Evolutionary conservation across 2,329 filamentous ascomycete species (phyloP), one percentile per base, ranked within the genome.

Genomic region (Penicillium brasilianum): DNA sequence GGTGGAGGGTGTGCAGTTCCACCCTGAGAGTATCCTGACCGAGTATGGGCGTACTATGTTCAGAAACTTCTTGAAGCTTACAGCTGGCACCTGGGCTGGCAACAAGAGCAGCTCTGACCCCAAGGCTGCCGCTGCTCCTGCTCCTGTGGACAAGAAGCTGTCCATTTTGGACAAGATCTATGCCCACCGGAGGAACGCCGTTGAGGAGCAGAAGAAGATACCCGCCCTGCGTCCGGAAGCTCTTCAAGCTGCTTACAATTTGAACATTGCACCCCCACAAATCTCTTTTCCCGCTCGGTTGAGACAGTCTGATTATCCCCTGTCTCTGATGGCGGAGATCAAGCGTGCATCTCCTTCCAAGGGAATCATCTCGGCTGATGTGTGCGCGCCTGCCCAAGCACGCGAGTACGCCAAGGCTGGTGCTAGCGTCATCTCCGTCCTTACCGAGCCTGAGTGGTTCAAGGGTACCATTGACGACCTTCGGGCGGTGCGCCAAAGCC

Each of bases 401-500:
- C 88, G 89, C 65, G 92, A 90, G 68, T 99, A 99, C 76, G 95
- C 96, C 10, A 85, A 95, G 55, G 93, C 95, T 7, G 96, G 95
- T 14, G 95, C 95, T 51, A 98, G 94, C 74, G 92, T 96, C 41
- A 99, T 99, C 67, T 98, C 95, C 1, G 95, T 99, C n/a, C 85
- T 99, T 50, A 99, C 95, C 0, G 95, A 99, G 78, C 95, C 96
- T 0, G 91, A 98, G 73, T 99, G 95, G 95, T 99, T 99, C 83
- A 98, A 97, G 80, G 95, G 95, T 51, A 96, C 90, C 77, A 93
- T 99, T 62, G 94, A 99, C 60, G 95, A 99, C 74, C 81, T 99
- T 57, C 87, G 91, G 62, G 88, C 90, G 36, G 95, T 98, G 32
- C 88, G 95, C 48, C 91, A 94, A 76, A 93, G 91, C 52, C 81